Base-by-base conservation (phyloP, 2,329 filamentous ascomycete genomes). In the Ascochyta clinopodiicola region DNA sequence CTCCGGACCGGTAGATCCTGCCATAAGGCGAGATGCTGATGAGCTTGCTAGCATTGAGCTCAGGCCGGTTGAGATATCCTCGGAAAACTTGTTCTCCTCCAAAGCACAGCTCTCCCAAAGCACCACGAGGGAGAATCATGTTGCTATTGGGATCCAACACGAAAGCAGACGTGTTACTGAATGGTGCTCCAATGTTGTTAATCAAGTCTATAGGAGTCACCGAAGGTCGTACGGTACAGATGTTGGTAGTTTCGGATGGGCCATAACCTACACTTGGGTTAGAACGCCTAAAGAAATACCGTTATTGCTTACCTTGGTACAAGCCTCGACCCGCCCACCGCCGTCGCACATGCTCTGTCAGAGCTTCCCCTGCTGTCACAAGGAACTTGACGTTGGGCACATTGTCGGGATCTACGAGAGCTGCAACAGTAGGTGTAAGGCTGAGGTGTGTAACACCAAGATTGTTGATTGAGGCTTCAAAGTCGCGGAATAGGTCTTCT, bases 241-340 rank as follows among this genome's bases (percentile, higher is more conserved):
- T 92, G 62, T 96, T 96, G 1, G 91, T 96, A 0, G 89, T 92
- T 73, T 96, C 92, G 0, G 89, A 91, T 0, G 92, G 91, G 0
- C 91, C 91, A 60, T 96, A 96, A 0, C 87, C 71, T 73, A 15
- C 2, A 22, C 27, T 25, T 10, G 7, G 10, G n/a, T 57, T 42
- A 59, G 37, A 21, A 25, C 13, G n/a, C 21, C 5, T 27, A 4
- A 32, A 4, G 9, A 17, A 10, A 31, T 22, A 19, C 22, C 2
- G 8, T 5, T 31, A 53, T 51, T 59, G 43, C 85, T 56, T 57
- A 68, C 69, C 92, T 78, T 95, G 89, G 71, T 87, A 92, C 0
- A 96, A 79, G 13, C 87, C 82, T 35, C 78, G 81, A 0, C 81
- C 81, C 24, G 82, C 82, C 93, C 93, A 96, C 31, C 81, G 81